Percentiles rank a stretch among this genome's conserved stretches.
These are phyloP conservation scores for Debaryomyces castellii DNA, from an alignment of 805 yeast species.

Conservation along the genomic window DNA sequence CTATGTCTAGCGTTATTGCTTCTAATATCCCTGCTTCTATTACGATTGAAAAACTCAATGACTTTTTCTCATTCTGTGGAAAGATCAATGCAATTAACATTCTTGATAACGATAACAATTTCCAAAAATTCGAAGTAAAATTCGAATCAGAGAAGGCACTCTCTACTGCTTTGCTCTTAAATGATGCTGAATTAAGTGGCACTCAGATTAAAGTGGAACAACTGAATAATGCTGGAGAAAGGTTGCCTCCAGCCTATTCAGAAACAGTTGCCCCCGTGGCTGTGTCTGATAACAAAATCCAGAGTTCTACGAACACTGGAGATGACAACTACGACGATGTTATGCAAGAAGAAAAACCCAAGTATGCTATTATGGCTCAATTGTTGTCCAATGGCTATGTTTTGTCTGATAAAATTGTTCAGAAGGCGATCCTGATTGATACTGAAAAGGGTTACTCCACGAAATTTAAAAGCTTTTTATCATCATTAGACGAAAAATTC, in stretches of 20 bases:
- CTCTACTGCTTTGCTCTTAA: slow-evolving; percentile 65
- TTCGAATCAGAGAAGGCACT: slow-evolving; percentile 63
- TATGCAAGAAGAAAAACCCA: slow-evolving; percentile 76
- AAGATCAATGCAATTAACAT: slow-evolving; percentile 35
- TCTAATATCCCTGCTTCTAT: slow-evolving; percentile 54
- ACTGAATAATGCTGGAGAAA: slow-evolving; percentile 6
- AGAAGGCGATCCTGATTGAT: slow-evolving; percentile 63
- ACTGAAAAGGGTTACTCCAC: slow-evolving; percentile 59
- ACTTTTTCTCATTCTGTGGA: slow-evolving; percentile 79
- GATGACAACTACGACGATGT: slow-evolving; percentile 47
- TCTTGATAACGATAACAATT: slow-evolving; percentile 27
- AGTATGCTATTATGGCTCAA: slow-evolving; percentile 72
- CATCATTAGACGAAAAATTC: slow-evolving; percentile 57
- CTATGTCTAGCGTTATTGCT: slow-evolving; percentile 49
- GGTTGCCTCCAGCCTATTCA: slow-evolving; percentile 10
- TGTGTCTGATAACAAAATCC: slow-evolving; percentile 18
- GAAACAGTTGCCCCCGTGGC: slow-evolving; percentile 7
- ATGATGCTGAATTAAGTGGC: slow-evolving; percentile 74
- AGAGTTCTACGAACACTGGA: slow-evolving; percentile 20
- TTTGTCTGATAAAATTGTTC: slow-evolving; percentile 59
- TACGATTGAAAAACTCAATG: slow-evolving; percentile 50
- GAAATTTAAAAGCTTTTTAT: slow-evolving; percentile 56
- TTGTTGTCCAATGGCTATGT: slow-evolving; percentile 72
- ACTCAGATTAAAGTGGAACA: slow-evolving; percentile 48
- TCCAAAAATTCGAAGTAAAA: slow-evolving; percentile 45